Conservation (phyloP, 108 stramenopile genomes). For the Cyclotella cryptica region DNA sequence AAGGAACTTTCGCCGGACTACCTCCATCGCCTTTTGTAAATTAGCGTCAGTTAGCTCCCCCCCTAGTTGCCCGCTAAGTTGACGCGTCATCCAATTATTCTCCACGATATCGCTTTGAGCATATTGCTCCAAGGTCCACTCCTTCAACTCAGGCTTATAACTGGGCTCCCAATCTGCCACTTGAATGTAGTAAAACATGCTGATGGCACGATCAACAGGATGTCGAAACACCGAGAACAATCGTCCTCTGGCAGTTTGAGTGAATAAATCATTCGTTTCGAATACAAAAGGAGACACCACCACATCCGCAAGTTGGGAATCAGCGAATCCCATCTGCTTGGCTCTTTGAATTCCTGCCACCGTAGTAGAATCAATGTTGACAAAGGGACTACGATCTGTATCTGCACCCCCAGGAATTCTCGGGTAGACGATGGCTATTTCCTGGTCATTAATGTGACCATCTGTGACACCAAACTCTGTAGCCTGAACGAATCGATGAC, state of each 20-base stretch:
- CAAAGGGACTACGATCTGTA: constrained; percentile 60
- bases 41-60: constrained; percentile 58
- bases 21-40: constrained; percentile 58
- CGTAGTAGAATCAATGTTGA: constrained; percentile 71
- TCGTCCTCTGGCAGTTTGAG: constrained; percentile 54
- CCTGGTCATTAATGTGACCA: constrained; percentile 60
- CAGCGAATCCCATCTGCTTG: constrained; percentile 63
- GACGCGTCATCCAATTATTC: constrained; percentile 73
- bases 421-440: constrained; percentile 63
- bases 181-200: constrained; percentile 65
- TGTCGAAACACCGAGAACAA: constrained; percentile 68
- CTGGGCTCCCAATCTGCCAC: constrained; percentile 63
- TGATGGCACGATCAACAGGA: constrained; percentile 63
- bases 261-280: constrained; percentile 66
- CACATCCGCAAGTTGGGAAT: constrained; percentile 62
- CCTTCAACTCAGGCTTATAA: constrained; percentile 61
- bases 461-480: constrained; percentile 69
- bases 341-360: constrained; percentile 60
- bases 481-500: constrained; percentile 63
- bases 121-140: constrained; percentile 65
- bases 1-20: constrained; percentile 57
- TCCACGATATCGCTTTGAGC: constrained; percentile 53
- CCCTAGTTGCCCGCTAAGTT: constrained; percentile 52
- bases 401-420: constrained; percentile 50
- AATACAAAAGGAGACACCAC: constrained; percentile 62